Evolutionary conservation across 2,329 filamentous ascomycete species (phyloP).

Genomic region (Alternaria atra): DNA sequence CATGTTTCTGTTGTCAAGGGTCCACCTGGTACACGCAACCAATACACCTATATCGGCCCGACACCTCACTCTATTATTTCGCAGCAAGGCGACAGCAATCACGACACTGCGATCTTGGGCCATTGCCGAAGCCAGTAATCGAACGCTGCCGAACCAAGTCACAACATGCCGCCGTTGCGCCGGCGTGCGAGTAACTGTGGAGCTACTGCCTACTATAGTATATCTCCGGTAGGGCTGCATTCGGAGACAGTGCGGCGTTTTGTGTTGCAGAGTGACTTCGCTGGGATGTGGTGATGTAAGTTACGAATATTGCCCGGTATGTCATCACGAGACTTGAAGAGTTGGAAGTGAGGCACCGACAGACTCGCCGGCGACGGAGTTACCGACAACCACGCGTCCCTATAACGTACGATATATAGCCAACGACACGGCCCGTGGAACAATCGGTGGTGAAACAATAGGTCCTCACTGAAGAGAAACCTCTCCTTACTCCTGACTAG

Average conservation of each 20-base stretch:
- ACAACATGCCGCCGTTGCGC: conserved; percentile 6
- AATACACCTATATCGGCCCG: conserved; percentile 11
- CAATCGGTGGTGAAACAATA: background rate
- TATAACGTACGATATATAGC: conserved; percentile 10
- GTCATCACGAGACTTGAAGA: conserved; percentile 8
- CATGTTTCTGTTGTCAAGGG: conserved; percentile 7
- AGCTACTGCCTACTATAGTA: background rate
- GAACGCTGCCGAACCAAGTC: conserved; percentile 4
- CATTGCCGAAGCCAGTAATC: conserved; percentile 7
- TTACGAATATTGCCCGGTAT: background rate
- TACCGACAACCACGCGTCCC: conserved; percentile 15
- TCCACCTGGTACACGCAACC: conserved; percentile 10
- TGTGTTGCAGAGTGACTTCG: conserved; percentile 8
- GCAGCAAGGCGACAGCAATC: background rate
- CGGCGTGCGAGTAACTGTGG: conserved; percentile 1
- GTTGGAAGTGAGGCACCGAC: conserved; percentile 11
- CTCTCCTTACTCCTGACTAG: background rate
- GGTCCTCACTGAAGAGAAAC: background rate
- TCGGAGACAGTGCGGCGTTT: conserved; percentile 1
- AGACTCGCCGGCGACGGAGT: background rate
- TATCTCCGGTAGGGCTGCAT: conserved; percentile 19
- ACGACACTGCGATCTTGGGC: conserved; percentile 9
- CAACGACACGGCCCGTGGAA: background rate
- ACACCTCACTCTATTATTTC: conserved; percentile 3
- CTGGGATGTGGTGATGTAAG: conserved; percentile 8